These are phyloP conservation scores for Amanita rimosa DNA, from an alignment of 768 basidiomycete species.

Conservation along the genomic window DNA sequence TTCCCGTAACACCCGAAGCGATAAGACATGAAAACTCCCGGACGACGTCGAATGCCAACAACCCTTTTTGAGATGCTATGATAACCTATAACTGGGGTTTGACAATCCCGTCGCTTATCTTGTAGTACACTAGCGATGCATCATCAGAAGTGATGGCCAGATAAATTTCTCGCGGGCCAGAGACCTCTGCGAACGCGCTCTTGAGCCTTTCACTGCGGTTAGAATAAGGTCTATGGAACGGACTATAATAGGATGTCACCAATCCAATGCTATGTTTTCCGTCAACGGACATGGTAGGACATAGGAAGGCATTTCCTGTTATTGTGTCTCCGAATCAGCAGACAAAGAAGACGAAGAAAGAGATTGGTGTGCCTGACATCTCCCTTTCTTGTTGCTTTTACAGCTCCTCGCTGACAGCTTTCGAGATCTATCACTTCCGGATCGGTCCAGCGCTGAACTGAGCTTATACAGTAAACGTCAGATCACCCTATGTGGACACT, in stretches of 20 bases:
- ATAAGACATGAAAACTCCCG: too few relatives aligned
- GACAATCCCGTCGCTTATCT: conserved; percentile 64
- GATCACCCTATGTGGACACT: too few relatives aligned
- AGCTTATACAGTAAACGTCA: neutral
- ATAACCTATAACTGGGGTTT: conserved; percentile 47
- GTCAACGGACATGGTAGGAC: conserved; percentile 61
- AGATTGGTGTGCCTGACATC: conserved; percentile 23
- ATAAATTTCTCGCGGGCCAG: conserved; percentile 38
- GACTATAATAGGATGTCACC: conserved; percentile 24
- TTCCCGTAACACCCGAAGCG: too few relatives aligned
- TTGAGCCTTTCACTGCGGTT: conserved; percentile 32
- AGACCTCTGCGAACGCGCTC: conserved; percentile 42
- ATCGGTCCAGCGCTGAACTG: conserved; percentile 67
- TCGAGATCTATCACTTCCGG: conserved; percentile 52
- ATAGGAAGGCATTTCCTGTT: conserved; percentile 32
- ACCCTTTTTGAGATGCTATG: too few relatives aligned
- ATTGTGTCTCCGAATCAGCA: neutral
- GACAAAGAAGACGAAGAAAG: neutral
- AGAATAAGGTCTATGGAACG: neutral
- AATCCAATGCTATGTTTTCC: conserved; percentile 52
- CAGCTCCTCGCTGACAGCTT: conserved; percentile 39
- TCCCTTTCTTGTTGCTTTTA: conserved; percentile 45
- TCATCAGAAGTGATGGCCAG: conserved; percentile 68
- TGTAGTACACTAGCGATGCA: conserved; percentile 79
- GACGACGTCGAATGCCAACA: too few relatives aligned